Base-by-base conservation (phyloP, 202 grass and related monocot genomes). In the Sporobolus alterniflorus region DNA sequence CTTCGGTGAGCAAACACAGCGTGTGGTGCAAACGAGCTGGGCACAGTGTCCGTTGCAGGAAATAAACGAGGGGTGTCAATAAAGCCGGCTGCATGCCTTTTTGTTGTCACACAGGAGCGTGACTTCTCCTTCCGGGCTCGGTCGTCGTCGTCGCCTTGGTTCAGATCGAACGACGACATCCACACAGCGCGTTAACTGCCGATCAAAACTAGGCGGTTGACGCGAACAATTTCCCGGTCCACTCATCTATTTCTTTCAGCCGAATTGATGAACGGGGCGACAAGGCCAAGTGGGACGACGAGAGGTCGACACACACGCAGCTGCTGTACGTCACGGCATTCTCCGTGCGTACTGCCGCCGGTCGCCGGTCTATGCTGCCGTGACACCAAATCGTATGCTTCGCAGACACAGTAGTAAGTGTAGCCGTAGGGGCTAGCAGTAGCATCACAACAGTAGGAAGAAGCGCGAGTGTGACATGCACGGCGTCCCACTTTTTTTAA, bases 141-240 rank as follows among this genome's bases (percentile, higher is more conserved):
- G 73, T 22, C 59, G 10, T 36, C 49, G 67, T 39, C 36, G 36
- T 39, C 36, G 36, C 4, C 36, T 22, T 15, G 24, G 41, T 25
- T 30, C 47, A 80, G 17, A 10, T 64, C 0, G 75, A 10, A 71
- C 0, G 75, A 79, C 31, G 51, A 76, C 76, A 31, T 22, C 79
- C 80, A 43, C 85, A 76, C 71, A 43, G 16, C 80, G 32, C 81
- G 32, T 50, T 80, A 84, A 79, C 44, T 51, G 54, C 26, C 70
- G 34, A 41, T 73, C 44, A 28, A 85, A 89, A 30, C 44, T 67
- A 72, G 71, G 30, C 82, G 1, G 72, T 85, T 85, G 87, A 85
- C 77, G 77, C 55, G 21, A 71, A 36, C 24, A 20, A 46, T 87
- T 83, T 70, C 73, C 67, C 78, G 24, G 82, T 67, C 83, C 73